Evolutionary conservation across 2,329 filamentous ascomycete genomes (phyloP).

Genomic region (Aspergillus fijiensis): DNA sequence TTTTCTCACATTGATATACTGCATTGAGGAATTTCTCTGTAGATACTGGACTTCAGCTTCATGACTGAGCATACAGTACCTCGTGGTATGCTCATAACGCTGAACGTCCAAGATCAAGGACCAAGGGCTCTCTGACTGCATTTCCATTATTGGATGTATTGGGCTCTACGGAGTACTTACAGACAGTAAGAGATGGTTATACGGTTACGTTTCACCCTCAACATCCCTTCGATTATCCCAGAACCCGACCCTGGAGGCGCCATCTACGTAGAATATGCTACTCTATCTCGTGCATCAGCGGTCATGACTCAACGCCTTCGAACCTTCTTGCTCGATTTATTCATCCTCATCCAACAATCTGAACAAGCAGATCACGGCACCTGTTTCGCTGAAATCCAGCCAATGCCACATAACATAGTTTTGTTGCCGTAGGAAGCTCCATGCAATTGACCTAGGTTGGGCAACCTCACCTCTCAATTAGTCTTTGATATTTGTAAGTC

Average conservation of each 20-base stretch:
- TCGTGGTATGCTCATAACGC: slow-evolving; percentile 21
- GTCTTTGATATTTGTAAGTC: too few relatives aligned
- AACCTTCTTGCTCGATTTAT: background rate
- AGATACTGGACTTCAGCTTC: slow-evolving; percentile 1
- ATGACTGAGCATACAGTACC: slow-evolving; percentile 16
- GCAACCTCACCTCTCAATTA: too few relatives aligned
- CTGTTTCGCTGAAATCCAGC: too few relatives aligned
- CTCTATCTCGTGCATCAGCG: background rate
- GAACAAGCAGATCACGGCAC: too few relatives aligned
- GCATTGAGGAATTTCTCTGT: background rate
- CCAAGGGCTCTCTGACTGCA: slow-evolving; percentile 40
- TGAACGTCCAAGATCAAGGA: slow-evolving; percentile 31
- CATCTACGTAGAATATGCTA: slow-evolving; percentile 1
- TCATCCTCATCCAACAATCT: background rate
- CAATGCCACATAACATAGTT: too few relatives aligned
- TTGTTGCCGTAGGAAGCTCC: background rate
- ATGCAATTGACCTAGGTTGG: background rate
- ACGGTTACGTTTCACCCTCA: slow-evolving; percentile 42
- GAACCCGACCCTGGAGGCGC: background rate
- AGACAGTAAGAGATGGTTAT: slow-evolving; percentile 23
- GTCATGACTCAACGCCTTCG: background rate
- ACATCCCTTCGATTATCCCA: slow-evolving; percentile 22
- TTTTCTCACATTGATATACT: background rate
- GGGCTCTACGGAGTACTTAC: slow-evolving; percentile 27
- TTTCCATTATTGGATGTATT: slow-evolving; percentile 25